Base-by-base conservation (phyloP, 257 asterid genomes). In the Solanum chilense region DNA sequence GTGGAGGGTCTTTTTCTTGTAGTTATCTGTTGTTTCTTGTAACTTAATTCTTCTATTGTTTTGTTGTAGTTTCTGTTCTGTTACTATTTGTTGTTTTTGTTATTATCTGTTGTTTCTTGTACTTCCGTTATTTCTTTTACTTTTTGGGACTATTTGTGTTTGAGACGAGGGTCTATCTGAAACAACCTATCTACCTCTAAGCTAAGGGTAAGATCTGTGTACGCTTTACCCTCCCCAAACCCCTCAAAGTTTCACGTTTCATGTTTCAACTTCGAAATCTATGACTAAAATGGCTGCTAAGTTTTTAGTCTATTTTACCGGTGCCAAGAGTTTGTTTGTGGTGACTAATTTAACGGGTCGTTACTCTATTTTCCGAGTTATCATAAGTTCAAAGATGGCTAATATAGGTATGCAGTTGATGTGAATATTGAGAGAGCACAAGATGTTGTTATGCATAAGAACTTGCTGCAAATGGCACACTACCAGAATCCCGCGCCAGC, bases 361-460 rank as follows among this genome's bases (percentile, higher is more conserved):
- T 73, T 73, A 74, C 29, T 74, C 29, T 11, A 21, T 21, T 74
- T 74, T 37, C 5, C 1, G 52, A 74, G 82, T 74, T 74, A 74
- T 23, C 11, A 10, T 21, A 37, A 37, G 29, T 37, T 73, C 81
- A 73, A 6, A 25, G 5, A 16, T 37, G 29, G 31, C 82, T 74
- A 74, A 74, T 74, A 74, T 37, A 74, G 99, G 76, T 96, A 96
- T 83, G 98, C 98, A 23, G 84, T 94, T 92, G 98, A 95, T 90
- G 98, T 95, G 80, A 96, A 96, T 86, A 90, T 93, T 35, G 98
- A 94, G 89, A 90, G 92, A 64, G 96, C 98, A 44, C 97, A 95
- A 89, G 98, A 96, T 91, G 99, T 96, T 49, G 90, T 96, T 76
- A 82, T 94, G 95, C 99, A 96, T 95, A 95, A 95, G 93, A 95